These are phyloP conservation scores for Eimeria necatrix DNA, from an alignment of 169 alveolate genomes.

Conservation along the genomic window DNA sequence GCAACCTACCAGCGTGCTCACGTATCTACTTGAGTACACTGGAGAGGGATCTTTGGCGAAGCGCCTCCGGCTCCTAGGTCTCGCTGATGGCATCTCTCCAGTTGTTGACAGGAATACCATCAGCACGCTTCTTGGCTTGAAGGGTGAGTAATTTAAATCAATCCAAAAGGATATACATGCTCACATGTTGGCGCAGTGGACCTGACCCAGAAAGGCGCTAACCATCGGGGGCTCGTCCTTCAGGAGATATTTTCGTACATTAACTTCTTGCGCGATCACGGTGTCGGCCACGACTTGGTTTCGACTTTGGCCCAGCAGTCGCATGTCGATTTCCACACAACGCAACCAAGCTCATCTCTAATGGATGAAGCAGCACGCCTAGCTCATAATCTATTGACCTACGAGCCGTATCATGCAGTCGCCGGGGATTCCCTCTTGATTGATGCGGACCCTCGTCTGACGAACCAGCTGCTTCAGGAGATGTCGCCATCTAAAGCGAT, in stretches of 20 bases:
- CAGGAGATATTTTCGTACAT: slow-evolving; percentile 75
- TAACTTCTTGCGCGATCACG: slow-evolving; percentile 75
- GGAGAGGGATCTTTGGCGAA: slow-evolving; percentile 81
- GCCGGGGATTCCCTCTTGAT: slow-evolving; percentile 80
- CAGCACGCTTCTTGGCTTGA: slow-evolving; percentile 75
- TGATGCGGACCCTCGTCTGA: slow-evolving; percentile 76
- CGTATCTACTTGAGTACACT: slow-evolving; percentile 79
- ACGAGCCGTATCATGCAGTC: slow-evolving; percentile 81
- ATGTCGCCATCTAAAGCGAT: slow-evolving; percentile 78
- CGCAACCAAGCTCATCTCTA: slow-evolving; percentile 68
- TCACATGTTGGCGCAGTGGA: slow-evolving; percentile 59
- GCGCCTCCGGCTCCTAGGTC: slow-evolving; percentile 79
- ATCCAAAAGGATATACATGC: background rate
- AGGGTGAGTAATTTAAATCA: slow-evolving; percentile 50
- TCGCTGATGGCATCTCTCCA: slow-evolving; percentile 71
- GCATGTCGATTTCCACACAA: slow-evolving; percentile 75
- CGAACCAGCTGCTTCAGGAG: slow-evolving; percentile 73
- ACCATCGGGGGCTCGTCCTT: slow-evolving; percentile 74
- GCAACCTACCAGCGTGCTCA: slow-evolving; percentile 79
- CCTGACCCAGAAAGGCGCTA: slow-evolving; percentile 75
- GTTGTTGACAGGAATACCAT: slow-evolving; percentile 75
- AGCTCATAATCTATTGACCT: slow-evolving; percentile 77
- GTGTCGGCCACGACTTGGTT: slow-evolving; percentile 68
- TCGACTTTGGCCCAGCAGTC: slow-evolving; percentile 78
- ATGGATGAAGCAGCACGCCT: slow-evolving; percentile 83